phyloP scores from a whole-genome alignment of 805 yeast species.

The Saccharomyces jurei region DNA sequence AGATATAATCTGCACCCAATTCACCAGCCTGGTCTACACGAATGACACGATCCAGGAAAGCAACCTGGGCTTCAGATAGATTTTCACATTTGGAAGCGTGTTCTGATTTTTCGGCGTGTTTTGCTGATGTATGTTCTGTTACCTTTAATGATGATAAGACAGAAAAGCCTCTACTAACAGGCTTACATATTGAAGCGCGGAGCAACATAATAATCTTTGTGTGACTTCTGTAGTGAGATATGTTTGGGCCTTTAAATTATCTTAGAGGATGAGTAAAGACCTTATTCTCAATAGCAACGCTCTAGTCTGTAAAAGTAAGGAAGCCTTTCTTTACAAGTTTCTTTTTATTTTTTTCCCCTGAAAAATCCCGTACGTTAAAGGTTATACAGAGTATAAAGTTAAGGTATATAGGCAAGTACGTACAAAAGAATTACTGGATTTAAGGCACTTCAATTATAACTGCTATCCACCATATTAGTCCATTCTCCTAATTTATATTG shows the following conservation, averaged over 20 bases:
- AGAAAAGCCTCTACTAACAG: background rate
- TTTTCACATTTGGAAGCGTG: constrained; percentile 17
- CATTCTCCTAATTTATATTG: constrained; percentile 34
- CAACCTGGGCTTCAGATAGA: constrained; percentile 47
- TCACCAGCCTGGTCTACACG: constrained; percentile 98
- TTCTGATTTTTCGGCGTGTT: background rate
- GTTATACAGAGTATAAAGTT: background rate
- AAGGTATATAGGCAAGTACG: background rate
- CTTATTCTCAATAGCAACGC: background rate
- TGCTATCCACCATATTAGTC: constrained; percentile 29
- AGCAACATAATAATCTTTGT: background rate
- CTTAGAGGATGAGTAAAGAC: background rate
- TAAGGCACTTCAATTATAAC: constrained; percentile 10
- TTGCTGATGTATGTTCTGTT: background rate
- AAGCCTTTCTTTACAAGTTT: background rate
- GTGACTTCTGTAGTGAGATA: background rate
- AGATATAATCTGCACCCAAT: constrained; percentile 88
- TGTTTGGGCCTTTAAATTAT: background rate
- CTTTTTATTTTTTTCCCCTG: background rate
- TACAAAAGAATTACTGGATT: background rate
- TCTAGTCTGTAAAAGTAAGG: background rate
- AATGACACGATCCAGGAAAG: constrained; percentile 63
- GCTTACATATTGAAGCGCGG: background rate
- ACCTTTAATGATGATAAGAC: background rate
- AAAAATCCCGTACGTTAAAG: background rate